Percentiles rank a stretch among this genome's conserved stretches.
Evolutionary conservation across 2,329 filamentous ascomycete species (phyloP).

Genomic region (Cercospora sp.): DNA sequence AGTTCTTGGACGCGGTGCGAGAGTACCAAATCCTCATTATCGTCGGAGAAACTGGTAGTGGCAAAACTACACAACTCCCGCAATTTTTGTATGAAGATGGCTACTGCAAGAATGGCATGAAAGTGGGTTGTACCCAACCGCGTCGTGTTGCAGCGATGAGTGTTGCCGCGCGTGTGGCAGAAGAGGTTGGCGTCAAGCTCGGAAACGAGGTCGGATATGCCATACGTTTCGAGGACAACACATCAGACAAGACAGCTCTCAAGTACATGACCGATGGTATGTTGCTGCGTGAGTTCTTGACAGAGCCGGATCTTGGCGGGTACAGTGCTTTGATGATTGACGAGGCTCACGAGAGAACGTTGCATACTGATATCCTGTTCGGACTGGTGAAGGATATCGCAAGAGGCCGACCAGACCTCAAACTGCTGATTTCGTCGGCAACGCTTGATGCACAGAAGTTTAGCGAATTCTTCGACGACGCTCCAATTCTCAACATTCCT

Average conservation of each 20-base stretch:
- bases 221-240: conserved; percentile 92
- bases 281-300: conserved; percentile 85
- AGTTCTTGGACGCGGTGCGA: conserved; percentile 82
- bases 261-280: conserved; percentile 99
- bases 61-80: conserved; percentile 93
- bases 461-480: conserved; percentile 84
- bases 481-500: conserved; percentile 92
- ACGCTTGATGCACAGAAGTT: conserved; percentile 96
- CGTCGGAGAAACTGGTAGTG: conserved; percentile 90
- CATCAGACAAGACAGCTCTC: conserved; percentile 84
- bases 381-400: conserved; percentile 87
- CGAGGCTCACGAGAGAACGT: conserved; percentile 91
- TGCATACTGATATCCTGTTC: conserved; percentile 87
- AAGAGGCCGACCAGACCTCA: conserved; percentile 78
- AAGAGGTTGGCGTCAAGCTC: conserved; percentile 87
- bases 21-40: conserved; percentile 87
- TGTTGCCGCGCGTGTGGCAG: conserved; percentile 91
- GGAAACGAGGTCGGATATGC: conserved; percentile 92
- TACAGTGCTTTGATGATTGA: conserved; percentile 95
- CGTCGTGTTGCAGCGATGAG: conserved; percentile 96
- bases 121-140: conserved; percentile 91
- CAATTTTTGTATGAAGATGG: conserved; percentile 93
- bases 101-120: conserved; percentile 79
- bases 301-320: conserved; percentile 76
- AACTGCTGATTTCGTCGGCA: conserved; percentile 87